phyloP scores from a whole-genome alignment of 1,284 basidiomycete species.

The Leccinum fallax region DNA sequence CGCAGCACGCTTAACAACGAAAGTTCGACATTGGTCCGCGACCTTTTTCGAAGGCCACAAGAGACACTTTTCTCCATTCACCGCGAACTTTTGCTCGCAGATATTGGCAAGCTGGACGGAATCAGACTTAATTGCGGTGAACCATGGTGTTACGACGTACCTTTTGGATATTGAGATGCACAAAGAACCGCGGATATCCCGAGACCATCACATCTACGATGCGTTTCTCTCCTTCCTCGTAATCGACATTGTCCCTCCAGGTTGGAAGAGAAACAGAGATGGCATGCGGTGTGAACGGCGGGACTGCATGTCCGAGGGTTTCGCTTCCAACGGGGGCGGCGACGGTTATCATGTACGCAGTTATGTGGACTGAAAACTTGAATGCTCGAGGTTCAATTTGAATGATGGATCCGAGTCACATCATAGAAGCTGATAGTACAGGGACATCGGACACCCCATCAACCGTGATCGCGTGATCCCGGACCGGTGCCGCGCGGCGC shows the following conservation, averaged over 20 bases:
- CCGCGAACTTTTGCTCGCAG: conserved; percentile 79
- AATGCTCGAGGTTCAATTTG: not conserved
- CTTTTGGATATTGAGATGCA: conserved; percentile 87
- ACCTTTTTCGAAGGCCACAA: conserved; percentile 75
- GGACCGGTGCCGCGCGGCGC: not conserved
- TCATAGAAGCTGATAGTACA: not conserved
- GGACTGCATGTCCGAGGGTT: conserved; percentile 58
- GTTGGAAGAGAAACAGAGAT: conserved; percentile 97
- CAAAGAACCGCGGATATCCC: conserved; percentile 98
- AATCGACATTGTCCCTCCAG: conserved; percentile 93
- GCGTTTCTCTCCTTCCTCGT: conserved; percentile 90
- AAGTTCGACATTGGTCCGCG: conserved; percentile 76
- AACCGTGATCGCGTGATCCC: not conserved
- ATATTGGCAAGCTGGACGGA: conserved; percentile 67
- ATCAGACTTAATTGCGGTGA: conserved; percentile 5
- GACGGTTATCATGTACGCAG: conserved; percentile 15
- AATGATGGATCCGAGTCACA: not conserved
- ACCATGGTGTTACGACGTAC: conserved; percentile 46
- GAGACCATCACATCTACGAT: conserved; percentile 84
- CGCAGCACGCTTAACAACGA: conserved; percentile 61
- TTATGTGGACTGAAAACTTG: not conserved
- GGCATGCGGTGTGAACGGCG: conserved; percentile 81
- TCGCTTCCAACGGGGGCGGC: conserved; percentile 13
- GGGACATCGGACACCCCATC: not conserved
- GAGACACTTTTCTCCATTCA: conserved; percentile 71